Evolutionary conservation across 2,329 filamentous ascomycete species (phyloP).

Genomic region (Penicillium sclerotiorum): DNA sequence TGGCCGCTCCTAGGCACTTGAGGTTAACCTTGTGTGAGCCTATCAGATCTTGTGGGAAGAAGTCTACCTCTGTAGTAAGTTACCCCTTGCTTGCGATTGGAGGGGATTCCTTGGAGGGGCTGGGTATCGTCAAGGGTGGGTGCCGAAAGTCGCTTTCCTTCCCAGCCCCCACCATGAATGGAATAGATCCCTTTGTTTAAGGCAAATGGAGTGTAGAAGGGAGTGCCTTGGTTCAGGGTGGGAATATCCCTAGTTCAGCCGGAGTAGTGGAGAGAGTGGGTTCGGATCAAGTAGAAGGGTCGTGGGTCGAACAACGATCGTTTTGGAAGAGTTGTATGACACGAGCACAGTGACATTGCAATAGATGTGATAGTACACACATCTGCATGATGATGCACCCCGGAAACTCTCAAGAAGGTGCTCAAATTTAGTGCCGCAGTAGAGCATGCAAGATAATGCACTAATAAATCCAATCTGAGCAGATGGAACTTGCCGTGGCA

Average conservation of each 20-base stretch:
- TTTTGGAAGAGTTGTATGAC: not conserved
- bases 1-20: not conserved
- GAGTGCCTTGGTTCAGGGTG: not conserved
- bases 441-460: constrained; percentile 23
- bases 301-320: not conserved
- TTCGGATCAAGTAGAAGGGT: too few species aligned
- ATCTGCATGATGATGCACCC: constrained; percentile 15
- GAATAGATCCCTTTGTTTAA: constrained; percentile 3
- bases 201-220: not conserved
- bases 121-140: constrained; percentile 1
- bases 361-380: not conserved
- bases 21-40: constrained; percentile 9
- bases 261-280: too few species aligned
- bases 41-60: constrained; percentile 3
- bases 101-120: constrained; percentile 1
- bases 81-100: constrained; percentile 22
- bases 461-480: constrained; percentile 8
- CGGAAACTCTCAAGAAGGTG: constrained; percentile 3
- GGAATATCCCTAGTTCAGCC: not conserved
- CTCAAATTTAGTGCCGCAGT: constrained; percentile 1
- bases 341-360: not conserved
- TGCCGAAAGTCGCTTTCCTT: not conserved
- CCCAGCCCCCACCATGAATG: constrained; percentile 4
- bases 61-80: not conserved
- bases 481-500: not conserved